phyloP scores from a whole-genome alignment of 768 basidiomycete genomes.

The Panus rudis region DNA sequence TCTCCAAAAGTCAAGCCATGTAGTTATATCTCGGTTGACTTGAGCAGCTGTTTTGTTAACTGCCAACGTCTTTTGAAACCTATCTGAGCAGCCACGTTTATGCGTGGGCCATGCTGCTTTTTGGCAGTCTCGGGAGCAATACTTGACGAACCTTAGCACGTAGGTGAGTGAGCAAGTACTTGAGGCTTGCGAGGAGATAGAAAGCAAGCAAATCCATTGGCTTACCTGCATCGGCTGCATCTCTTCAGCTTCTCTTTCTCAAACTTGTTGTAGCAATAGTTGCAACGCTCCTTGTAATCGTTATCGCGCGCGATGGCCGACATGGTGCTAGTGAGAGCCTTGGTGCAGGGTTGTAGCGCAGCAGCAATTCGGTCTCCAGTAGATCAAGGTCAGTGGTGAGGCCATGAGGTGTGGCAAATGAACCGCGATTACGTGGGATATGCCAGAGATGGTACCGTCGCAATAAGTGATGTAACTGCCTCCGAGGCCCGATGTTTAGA shows the following conservation, averaged over 20 bases:
- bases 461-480: too few relatives aligned
- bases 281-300: not conserved
- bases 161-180: not conserved
- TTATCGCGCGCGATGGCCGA: not conserved
- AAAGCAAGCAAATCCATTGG: too few relatives aligned
- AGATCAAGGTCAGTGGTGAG: not conserved
- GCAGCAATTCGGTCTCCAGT: not conserved
- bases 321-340: not conserved
- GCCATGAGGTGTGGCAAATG: not conserved
- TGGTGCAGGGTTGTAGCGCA: not conserved
- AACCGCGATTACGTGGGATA: not conserved
- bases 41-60: slow-evolving; percentile 10
- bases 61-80: slow-evolving; percentile 11
- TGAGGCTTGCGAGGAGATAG: not conserved
- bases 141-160: slow-evolving; percentile 22
- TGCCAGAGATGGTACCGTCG: too few relatives aligned
- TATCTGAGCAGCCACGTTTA: slow-evolving; percentile 14
- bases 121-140: slow-evolving; percentile 25
- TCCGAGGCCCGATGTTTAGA: too few relatives aligned
- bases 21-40: slow-evolving; percentile 19
- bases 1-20: slow-evolving; percentile 22
- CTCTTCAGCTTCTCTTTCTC: slow-evolving; percentile 4
- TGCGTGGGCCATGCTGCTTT: slow-evolving; percentile 24
- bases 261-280: slow-evolving; percentile 5
- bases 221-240: slow-evolving; percentile 5